Evolutionary conservation across 2,329 filamentous ascomycete species (phyloP), one percentile per base, ranked within the genome.

Genomic region (Ascocoryne sarcoides): DNA sequence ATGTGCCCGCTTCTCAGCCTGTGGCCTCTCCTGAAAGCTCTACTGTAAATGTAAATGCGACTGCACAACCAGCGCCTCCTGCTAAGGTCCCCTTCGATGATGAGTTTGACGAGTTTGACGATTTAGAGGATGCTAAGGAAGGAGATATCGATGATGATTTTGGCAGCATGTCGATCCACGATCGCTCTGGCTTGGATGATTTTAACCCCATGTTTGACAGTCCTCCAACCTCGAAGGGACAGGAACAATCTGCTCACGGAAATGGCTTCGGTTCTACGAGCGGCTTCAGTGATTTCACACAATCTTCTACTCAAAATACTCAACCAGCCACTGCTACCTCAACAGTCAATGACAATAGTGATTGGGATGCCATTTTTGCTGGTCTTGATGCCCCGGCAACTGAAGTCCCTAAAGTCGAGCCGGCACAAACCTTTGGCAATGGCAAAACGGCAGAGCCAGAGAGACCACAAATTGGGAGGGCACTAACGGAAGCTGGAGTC

Each of bases 341-440:
- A 31, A 59, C 65, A 43, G 57, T 61, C 35, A 58, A 60, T 32
- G 73, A 75, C 10, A 65, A 67, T 23, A 84, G 93, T 52, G 90
- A 96, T 60, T 96, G 92, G 92, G 90, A 96, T 56, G 84, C 87
- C 29, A 86, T 96, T 40, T 96, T 96, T 64, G 83, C 85, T 2
- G 81, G 82, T 18, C 68, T 94, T 5, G 84, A 90, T 5, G 52
- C 60, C 38, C 38, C 54, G 12, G 31, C 41, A n/a, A 40, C 51
- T 45, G 48, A 57, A 52, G 36, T 46, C 50, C 34, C 47, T 33
- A 48, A 48, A 46, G 29, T 33, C 8, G 40, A 47, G 30, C 17
- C 8, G 9, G 23, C 14, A 15, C 38, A 1, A 36, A 37, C 14
- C 29, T 41, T 29, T 10, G 49, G 46, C 12, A 43, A 36, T 2